Conservation (phyloP, 1,139 yeast species). For the Kluyveromyces sp. region DNA sequence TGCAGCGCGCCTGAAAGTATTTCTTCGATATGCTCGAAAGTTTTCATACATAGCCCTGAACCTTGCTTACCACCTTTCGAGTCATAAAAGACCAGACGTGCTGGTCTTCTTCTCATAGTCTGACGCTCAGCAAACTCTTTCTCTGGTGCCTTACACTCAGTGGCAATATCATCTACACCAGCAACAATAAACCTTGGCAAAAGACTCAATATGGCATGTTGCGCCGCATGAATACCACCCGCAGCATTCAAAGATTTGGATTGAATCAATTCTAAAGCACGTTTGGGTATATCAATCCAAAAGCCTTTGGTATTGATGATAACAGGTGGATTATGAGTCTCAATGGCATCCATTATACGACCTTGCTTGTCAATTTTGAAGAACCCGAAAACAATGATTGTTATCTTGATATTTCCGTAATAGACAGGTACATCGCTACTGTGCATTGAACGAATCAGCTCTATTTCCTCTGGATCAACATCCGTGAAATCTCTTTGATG, state of each 20-base stretch:
- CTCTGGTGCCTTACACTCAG: conserved; percentile 96
- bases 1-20: conserved; percentile 54
- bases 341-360: conserved; percentile 84
- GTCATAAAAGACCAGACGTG: conserved; percentile 77
- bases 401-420: conserved; percentile 66
- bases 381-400: conserved; percentile 81
- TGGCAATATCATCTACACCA: conserved; percentile 64
- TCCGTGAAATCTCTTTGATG: conserved; percentile 87
- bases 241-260: conserved; percentile 60
- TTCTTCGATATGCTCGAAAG: conserved; percentile 68
- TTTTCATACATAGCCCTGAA: conserved; percentile 70
- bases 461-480: conserved; percentile 78
- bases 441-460: conserved; percentile 49
- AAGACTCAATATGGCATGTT: conserved; percentile 77
- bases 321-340: conserved; percentile 84
- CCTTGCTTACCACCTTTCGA: conserved; percentile 73
- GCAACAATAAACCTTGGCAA: conserved; percentile 63
- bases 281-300: conserved; percentile 79
- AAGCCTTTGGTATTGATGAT: conserved; percentile 65
- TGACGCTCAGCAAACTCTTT: conserved; percentile 80
- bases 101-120: conserved; percentile 69
- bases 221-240: conserved; percentile 95
- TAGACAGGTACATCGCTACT: conserved; percentile 58
- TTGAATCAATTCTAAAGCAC: conserved; percentile 51
- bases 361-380: conserved; percentile 74